A percentile compares a stretch with the other conserved stretches of the same genome.
These are phyloP conservation scores for Lentinula guzmanii DNA, from an alignment of 768 basidiomycete species.

Conservation along the genomic window DNA sequence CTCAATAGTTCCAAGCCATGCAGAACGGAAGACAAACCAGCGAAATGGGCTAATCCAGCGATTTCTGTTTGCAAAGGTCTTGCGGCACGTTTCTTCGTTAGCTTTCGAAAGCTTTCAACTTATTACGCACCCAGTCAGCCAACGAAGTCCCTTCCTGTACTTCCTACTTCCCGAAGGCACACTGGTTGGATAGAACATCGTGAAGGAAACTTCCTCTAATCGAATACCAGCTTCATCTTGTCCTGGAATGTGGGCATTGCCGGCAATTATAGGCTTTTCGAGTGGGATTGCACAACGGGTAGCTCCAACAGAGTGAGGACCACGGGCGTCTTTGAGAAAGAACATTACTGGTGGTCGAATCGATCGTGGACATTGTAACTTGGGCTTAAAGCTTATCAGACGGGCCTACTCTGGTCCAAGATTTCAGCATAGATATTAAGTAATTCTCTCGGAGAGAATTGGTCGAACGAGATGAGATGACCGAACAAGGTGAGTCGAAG, in stretches of 20 bases:
- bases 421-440: neutral
- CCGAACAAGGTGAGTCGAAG: no score
- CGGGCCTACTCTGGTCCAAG: neutral
- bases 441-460: no score
- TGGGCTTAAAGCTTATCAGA: neutral
- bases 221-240: constrained; percentile 21
- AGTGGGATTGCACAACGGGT: constrained; percentile 50
- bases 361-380: neutral
- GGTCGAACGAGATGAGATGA: no score
- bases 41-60: constrained; percentile 42
- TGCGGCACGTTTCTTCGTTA: constrained; percentile 11
- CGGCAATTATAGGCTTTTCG: constrained; percentile 28
- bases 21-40: constrained; percentile 24
- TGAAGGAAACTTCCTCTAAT: constrained; percentile 60
- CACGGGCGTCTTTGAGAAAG: constrained; percentile 34
- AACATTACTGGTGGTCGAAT: constrained; percentile 23
- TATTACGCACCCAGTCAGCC: constrained; percentile 48
- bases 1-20: neutral
- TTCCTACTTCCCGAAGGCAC: constrained; percentile 13
- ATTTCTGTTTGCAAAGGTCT: constrained; percentile 39
- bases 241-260: constrained; percentile 31
- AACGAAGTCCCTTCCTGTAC: constrained; percentile 38
- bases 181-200: constrained; percentile 59
- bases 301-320: constrained; percentile 54
- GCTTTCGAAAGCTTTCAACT: neutral